These are phyloP conservation scores for Scheffersomyces quercinus DNA, from an alignment of 1,139 yeast species.

Conservation along the genomic window DNA sequence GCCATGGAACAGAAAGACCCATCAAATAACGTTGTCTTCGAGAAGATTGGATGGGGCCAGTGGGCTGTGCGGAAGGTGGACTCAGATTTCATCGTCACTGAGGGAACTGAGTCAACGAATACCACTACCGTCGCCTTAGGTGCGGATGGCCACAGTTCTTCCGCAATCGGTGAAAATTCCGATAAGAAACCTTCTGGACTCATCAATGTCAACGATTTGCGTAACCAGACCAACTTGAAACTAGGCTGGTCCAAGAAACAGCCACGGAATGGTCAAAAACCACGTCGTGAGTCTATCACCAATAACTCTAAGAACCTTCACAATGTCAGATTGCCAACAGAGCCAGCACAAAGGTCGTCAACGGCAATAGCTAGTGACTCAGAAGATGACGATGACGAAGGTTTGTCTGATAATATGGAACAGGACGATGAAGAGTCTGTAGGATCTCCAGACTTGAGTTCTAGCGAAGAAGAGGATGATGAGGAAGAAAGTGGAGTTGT, in stretches of 20 bases:
- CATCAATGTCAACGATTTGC: conserved; percentile 37
- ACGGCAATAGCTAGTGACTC: conserved; percentile 43
- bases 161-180: neutral
- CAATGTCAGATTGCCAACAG: conserved; percentile 46
- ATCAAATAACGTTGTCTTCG: conserved; percentile 67
- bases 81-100: conserved; percentile 49
- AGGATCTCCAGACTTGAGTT: neutral
- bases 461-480: conserved; percentile 22
- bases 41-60: conserved; percentile 97
- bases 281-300: conserved; percentile 59
- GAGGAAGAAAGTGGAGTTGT: conserved; percentile 33
- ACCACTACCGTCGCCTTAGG: conserved; percentile 3
- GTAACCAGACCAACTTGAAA: conserved; percentile 42
- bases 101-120: conserved; percentile 32
- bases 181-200: conserved; percentile 11
- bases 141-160: neutral
- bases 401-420: conserved; percentile 16
- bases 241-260: conserved; percentile 48
- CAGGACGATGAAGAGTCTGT: conserved; percentile 27
- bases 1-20: conserved; percentile 73
- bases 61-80: conserved; percentile 79
- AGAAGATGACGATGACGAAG: conserved; percentile 36
- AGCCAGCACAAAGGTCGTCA: conserved; percentile 12
- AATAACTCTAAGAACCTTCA: conserved; percentile 47
- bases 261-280: conserved; percentile 7